These are phyloP conservation scores for Fabrea salina DNA, from an alignment of 169 alveolate genomes.

Conservation along the genomic window DNA sequence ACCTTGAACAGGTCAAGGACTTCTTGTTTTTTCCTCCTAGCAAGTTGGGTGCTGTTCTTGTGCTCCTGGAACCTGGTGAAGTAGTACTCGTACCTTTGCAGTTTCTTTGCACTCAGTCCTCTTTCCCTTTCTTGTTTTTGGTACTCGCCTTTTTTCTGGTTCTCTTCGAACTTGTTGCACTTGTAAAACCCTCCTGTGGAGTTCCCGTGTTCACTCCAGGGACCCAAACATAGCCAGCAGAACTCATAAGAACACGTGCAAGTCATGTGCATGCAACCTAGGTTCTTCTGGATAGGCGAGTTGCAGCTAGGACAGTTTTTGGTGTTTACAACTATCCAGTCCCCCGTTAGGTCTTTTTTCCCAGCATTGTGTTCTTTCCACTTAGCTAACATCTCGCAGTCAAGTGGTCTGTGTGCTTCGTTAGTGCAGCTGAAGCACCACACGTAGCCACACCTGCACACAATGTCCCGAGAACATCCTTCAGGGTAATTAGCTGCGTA, in stretches of 20 bases:
- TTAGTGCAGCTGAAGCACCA: constrained; percentile 75
- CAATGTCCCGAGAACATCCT: constrained; percentile 37
- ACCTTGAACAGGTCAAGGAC: not conserved
- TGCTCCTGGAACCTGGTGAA: constrained; percentile 50
- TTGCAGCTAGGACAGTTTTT: constrained; percentile 81
- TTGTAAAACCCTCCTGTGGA: constrained; percentile 62
- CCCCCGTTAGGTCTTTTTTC: constrained; percentile 68
- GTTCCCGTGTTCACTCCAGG: constrained; percentile 68
- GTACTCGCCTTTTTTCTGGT: constrained; percentile 27
- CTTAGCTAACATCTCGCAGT: constrained; percentile 64
- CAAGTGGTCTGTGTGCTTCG: constrained; percentile 81
- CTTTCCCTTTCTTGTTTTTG: constrained; percentile 41
- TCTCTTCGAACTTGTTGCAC: constrained; percentile 52
- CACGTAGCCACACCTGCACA: constrained; percentile 74
- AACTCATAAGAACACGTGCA: constrained; percentile 80
- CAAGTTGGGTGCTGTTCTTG: constrained; percentile 42
- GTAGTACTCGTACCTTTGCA: constrained; percentile 50
- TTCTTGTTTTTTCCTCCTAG: not conserved
- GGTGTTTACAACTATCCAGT: constrained; percentile 83
- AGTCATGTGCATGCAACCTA: constrained; percentile 90
- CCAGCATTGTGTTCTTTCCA: constrained; percentile 59
- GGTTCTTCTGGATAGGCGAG: constrained; percentile 79
- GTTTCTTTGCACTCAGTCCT: constrained; percentile 43
- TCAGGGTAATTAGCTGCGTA: constrained; percentile 48
- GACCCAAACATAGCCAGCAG: constrained; percentile 86